phyloP scores from a whole-genome alignment of 2,329 filamentous ascomycete species.

The Rhinocladiella mackenziei region DNA sequence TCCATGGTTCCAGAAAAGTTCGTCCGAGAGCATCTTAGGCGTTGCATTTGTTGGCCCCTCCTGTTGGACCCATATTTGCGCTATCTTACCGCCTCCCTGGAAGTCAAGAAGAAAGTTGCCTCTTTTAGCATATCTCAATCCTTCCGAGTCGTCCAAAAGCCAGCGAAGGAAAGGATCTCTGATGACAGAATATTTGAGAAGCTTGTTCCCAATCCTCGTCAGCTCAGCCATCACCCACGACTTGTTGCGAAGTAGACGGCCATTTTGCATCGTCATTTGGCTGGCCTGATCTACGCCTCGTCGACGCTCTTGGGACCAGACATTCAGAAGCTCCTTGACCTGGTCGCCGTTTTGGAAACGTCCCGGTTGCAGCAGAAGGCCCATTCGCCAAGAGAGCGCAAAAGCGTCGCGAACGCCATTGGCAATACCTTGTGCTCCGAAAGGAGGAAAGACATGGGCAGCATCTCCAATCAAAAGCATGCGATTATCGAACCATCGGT shows the following conservation, averaged over 20 bases:
- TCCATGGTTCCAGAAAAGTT: too few relatives aligned
- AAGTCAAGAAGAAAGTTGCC: background rate
- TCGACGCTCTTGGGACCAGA: background rate
- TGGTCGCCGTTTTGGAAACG: background rate
- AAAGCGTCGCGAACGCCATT: background rate
- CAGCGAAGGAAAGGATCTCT: background rate
- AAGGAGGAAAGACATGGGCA: conserved; percentile 33
- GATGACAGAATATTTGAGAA: background rate
- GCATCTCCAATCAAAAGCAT: conserved; percentile 35
- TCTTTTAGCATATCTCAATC: background rate
- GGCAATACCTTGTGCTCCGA: background rate
- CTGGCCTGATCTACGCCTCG: background rate
- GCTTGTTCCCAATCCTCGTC: background rate
- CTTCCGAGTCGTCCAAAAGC: background rate
- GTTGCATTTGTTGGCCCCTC: too few relatives aligned
- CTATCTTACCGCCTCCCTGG: background rate
- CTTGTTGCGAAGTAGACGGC: background rate
- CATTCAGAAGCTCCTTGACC: background rate
- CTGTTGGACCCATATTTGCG: background rate
- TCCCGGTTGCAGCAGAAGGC: background rate
- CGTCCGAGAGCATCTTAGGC: too few relatives aligned
- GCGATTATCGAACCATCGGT: conserved; percentile 27
- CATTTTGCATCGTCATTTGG: background rate
- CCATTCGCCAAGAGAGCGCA: background rate
- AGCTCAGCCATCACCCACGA: too few relatives aligned